Evolutionary conservation across 2,329 filamentous ascomycete genomes (phyloP), one percentile per base, ranked within the genome.

Genomic region (Neospermospora avenae): DNA sequence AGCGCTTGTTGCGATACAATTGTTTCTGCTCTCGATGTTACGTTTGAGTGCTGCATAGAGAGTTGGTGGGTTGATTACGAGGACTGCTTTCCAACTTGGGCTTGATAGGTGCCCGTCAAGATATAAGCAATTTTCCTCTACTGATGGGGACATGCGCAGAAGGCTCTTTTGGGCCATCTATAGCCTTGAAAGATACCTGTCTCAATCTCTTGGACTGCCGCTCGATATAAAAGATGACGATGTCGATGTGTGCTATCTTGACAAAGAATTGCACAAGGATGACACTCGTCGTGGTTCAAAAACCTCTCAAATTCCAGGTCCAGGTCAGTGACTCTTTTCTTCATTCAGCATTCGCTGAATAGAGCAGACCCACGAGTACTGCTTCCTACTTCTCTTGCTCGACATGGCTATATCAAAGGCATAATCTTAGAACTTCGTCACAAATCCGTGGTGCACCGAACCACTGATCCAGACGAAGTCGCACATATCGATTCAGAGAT

Each of bases 141-240:
- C 76, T 10, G 80, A 84, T 44, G 75, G 74, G 2, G 74, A 77
- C 2, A 75, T 81, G 34, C 76, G 83, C 1, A 77, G 80, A 14
- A 76, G 82, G 0, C 71, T 85, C 0, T 84, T 84, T 62, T 85
- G 82, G 81, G 80, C 80, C 1, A 76, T 84, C 0, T 85, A 84
- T 52, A 78, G 75, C 16, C 70, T 84, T 0, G 83, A 85, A 45
- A 74, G 82, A 48, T 79, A 82, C 58, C 73, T 85, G 0, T 83
- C 79, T 8, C 82, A 85, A 49, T 81, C 81, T 0, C 75, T 85
- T 1, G 82, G 83, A 0, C 72, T 84, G 0, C 83, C 83, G 0
- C 71, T 84, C 0, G 78, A 79, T 20, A 79, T 85, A 11, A 77
- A 78, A 54, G 82, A 85, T 61, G 79, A 84, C 45, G 82, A 85